Percentiles rank a stretch among this genome's conserved stretches.
Evolutionary conservation across 768 basidiomycete species (phyloP).

Genomic region (Pleurotus giganteus): DNA sequence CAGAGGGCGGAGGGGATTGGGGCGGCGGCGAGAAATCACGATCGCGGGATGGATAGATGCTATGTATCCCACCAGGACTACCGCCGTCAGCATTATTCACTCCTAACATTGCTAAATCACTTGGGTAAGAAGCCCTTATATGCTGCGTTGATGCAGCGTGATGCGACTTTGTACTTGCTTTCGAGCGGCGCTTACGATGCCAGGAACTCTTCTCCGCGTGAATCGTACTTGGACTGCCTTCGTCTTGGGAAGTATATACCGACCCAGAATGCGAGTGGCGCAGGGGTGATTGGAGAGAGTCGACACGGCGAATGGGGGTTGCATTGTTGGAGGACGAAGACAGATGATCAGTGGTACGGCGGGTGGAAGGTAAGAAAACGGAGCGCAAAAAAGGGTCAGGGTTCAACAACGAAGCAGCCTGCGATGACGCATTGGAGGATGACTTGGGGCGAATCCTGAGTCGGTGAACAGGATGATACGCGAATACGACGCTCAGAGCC

Average conservation of each 20-base stretch:
- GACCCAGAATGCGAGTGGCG: slow-evolving; percentile 6
- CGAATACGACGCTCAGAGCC: slow-evolving; percentile 62
- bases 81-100: slow-evolving; percentile 1
- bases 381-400: slow-evolving; percentile 31
- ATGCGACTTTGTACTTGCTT: neutral
- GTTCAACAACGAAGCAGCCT: slow-evolving; percentile 13
- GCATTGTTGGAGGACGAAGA: slow-evolving; percentile 7
- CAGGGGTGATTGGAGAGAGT: neutral
- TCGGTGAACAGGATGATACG: slow-evolving; percentile 50
- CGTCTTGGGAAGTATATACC: slow-evolving; percentile 4
- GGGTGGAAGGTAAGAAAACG: slow-evolving; percentile 31
- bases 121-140: neutral
- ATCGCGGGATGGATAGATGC: too few relatives aligned
- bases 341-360: slow-evolving; percentile 12
- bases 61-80: neutral
- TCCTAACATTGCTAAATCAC: neutral
- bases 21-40: neutral
- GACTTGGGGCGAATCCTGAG: slow-evolving; percentile 40
- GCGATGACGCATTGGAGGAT: neutral
- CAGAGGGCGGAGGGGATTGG: neutral
- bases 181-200: neutral
- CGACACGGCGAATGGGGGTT: neutral
- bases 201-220: slow-evolving; percentile 5
- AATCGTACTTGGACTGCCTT: slow-evolving; percentile 1
- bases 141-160: neutral